Conservation (phyloP, 2,329 filamentous ascomycete genomes). For the Aspergillus luchuensis region DNA sequence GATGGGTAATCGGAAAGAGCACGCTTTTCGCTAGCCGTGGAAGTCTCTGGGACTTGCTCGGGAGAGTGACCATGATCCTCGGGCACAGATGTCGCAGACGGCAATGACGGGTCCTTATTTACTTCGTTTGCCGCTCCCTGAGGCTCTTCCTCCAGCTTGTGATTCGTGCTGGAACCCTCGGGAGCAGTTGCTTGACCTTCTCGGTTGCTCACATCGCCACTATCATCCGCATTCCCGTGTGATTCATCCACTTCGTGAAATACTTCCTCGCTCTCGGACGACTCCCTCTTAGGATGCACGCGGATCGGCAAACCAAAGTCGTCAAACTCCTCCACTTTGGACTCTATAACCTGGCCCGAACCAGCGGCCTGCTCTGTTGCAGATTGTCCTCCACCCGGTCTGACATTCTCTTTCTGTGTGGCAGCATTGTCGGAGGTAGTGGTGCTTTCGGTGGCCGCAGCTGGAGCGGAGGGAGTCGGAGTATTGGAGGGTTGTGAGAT, state of each 20-base stretch:
- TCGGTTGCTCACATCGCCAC: not conserved
- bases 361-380: slow-evolving; percentile 8
- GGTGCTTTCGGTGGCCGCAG: slow-evolving; percentile 11
- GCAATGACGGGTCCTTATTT: slow-evolving; percentile 10
- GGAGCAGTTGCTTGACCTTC: not conserved
- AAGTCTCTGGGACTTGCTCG: not conserved
- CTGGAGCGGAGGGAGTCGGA: slow-evolving; percentile 10
- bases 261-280: slow-evolving; percentile 19
- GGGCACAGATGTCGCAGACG: slow-evolving; percentile 1
- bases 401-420: slow-evolving; percentile 21
- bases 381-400: slow-evolving; percentile 8
- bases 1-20: not conserved
- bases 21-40: slow-evolving; percentile 11
- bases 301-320: slow-evolving; percentile 46
- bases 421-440: slow-evolving; percentile 14
- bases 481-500: slow-evolving; percentile 14
- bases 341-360: slow-evolving; percentile 8
- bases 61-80: slow-evolving; percentile 5
- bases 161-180: not conserved
- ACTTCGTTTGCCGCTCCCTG: not conserved
- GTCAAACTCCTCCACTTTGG: slow-evolving; percentile 32
- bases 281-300: slow-evolving; percentile 21
- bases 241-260: slow-evolving; percentile 26
- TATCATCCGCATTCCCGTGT: not conserved
- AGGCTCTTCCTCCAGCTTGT: not conserved